These are phyloP conservation scores for Mimosa bimucronata DNA, from an alignment of 306 rosid genomes.

Conservation along the genomic window DNA sequence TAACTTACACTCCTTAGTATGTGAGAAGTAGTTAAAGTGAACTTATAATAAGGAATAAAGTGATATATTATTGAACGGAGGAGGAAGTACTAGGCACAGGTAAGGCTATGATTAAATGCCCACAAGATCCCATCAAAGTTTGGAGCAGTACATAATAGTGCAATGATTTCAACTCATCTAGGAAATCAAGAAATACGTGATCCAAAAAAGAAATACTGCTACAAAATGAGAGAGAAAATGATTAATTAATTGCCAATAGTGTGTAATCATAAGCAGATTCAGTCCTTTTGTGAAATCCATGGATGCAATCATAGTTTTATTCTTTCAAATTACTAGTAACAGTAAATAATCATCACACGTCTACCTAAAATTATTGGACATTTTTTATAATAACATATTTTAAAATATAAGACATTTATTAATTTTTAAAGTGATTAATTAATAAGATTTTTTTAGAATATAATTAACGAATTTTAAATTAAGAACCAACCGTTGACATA, in stretches of 20 bases:
- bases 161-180: not conserved
- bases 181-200: not conserved
- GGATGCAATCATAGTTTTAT: not conserved
- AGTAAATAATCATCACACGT: too few relatives aligned
- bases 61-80: too few relatives aligned
- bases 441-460: too few relatives aligned
- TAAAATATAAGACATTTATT: not conserved
- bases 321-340: not conserved
- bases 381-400: too few relatives aligned
- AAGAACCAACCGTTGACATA: not conserved
- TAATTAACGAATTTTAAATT: too few relatives aligned
- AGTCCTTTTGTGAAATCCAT: not conserved
- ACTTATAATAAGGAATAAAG: too few relatives aligned
- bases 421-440: not conserved
- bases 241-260: not conserved
- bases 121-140: not conserved
- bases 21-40: too few relatives aligned
- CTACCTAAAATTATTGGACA: too few relatives aligned
- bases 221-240: not conserved
- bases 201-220: not conserved
- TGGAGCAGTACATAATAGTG: not conserved
- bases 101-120: too few relatives aligned
- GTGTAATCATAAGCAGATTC: not conserved
- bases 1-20: too few relatives aligned
- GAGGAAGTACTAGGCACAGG: too few relatives aligned